These are phyloP conservation scores for Aspergillus chevalieri DNA, from an alignment of 2,329 filamentous ascomycete species.

Conservation along the genomic window DNA sequence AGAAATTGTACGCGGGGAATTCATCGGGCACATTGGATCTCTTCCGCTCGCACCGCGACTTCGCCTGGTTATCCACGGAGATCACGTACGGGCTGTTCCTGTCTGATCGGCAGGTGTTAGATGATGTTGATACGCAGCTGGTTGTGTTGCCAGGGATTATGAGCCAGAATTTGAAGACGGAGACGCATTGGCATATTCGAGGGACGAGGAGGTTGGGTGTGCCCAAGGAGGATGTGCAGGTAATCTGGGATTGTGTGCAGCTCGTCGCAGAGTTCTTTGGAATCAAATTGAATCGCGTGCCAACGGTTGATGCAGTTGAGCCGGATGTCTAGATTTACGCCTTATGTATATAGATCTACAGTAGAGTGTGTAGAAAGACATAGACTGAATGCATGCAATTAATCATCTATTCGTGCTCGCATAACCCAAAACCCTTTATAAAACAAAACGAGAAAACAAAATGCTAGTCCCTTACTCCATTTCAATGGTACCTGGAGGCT, in stretches of 20 bases:
- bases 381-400: neutral
- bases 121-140: slow-evolving; percentile 40
- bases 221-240: slow-evolving; percentile 35
- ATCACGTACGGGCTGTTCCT: slow-evolving; percentile 59
- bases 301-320: slow-evolving; percentile 27
- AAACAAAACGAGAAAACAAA: neutral
- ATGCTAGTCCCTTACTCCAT: slow-evolving; percentile 52
- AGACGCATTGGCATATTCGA: slow-evolving; percentile 43
- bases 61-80: slow-evolving; percentile 68
- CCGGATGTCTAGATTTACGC: slow-evolving; percentile 18
- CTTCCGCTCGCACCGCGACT: slow-evolving; percentile 37
- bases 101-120: slow-evolving; percentile 36
- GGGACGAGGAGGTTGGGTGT: slow-evolving; percentile 38
- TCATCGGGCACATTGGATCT: slow-evolving; percentile 26
- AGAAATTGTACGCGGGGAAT: slow-evolving; percentile 52
- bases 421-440: neutral
- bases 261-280: slow-evolving; percentile 24
- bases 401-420: neutral
- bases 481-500: slow-evolving; percentile 68
- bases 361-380: neutral
- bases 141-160: slow-evolving; percentile 41
- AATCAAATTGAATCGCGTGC: slow-evolving; percentile 23
- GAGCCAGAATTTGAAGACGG: slow-evolving; percentile 37
- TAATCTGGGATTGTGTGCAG: slow-evolving; percentile 26
- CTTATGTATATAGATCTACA: neutral